Evolutionary conservation across 805 yeast genomes (phyloP).

Genomic region (Nakazawaea anatomiae): DNA sequence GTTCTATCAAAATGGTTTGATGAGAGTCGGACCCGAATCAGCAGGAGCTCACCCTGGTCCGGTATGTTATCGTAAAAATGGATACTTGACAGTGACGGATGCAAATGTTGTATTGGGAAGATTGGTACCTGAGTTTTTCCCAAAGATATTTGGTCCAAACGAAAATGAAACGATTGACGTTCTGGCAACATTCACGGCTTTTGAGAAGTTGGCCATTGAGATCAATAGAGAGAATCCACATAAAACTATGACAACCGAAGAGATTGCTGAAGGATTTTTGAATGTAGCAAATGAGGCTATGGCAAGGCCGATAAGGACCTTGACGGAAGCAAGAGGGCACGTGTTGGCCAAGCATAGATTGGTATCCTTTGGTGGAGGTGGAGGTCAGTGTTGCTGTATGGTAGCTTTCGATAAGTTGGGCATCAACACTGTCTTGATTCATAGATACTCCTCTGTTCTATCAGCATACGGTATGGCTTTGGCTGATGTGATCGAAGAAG

Average conservation of each 20-base stretch:
- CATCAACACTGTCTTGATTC: constrained; percentile 62
- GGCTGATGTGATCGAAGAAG: constrained; percentile 79
- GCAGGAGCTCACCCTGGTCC: constrained; percentile 91
- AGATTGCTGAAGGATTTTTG: constrained; percentile 76
- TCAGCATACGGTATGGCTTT: constrained; percentile 87
- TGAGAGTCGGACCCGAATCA: constrained; percentile 81
- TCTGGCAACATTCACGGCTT: constrained; percentile 43
- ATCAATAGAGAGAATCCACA: constrained; percentile 50
- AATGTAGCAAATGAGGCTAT: constrained; percentile 82
- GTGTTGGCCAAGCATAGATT: constrained; percentile 58
- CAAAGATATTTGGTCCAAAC: constrained; percentile 77
- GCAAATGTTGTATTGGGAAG: constrained; percentile 74
- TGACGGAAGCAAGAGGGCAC: constrained; percentile 83
- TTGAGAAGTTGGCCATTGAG: constrained; percentile 43
- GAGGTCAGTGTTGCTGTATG: constrained; percentile 84
- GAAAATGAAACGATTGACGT: constrained; percentile 66
- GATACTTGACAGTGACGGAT: constrained; percentile 81
- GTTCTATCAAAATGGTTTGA: constrained; percentile 63
- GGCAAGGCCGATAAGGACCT: constrained; percentile 84
- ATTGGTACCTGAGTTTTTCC: constrained; percentile 67
- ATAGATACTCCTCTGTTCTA: constrained; percentile 74
- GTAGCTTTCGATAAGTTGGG: constrained; percentile 64
- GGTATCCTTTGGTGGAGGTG: constrained; percentile 90
- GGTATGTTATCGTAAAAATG: constrained; percentile 79
- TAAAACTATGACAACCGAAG: constrained; percentile 44